Evolutionary conservation across 2,329 filamentous ascomycete genomes (phyloP).

Genomic region (Lachnellula suecica): DNA sequence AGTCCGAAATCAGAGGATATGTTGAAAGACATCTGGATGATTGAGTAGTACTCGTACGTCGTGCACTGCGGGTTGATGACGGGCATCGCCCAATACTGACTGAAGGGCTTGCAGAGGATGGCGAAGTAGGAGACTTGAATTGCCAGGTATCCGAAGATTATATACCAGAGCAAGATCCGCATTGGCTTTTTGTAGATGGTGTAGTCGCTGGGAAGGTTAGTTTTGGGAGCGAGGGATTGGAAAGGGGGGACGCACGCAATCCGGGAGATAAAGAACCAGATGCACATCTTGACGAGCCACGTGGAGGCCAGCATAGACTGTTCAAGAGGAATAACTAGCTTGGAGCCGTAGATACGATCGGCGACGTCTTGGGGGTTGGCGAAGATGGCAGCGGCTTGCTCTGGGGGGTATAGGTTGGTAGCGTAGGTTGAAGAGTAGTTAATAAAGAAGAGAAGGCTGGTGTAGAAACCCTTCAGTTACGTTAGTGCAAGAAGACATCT

Average conservation of each 20-base stretch:
- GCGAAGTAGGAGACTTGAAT: constrained; percentile 28
- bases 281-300: constrained; percentile 53
- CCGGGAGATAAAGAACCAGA: constrained; percentile 44
- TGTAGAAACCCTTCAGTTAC: constrained; percentile 33
- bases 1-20: constrained; percentile 58
- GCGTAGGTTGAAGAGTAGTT: constrained; percentile 37
- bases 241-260: constrained; percentile 15
- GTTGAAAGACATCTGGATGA: constrained; percentile 57
- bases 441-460: constrained; percentile 34
- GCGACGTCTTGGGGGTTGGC: constrained; percentile 38
- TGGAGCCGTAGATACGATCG: constrained; percentile 44
- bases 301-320: constrained; percentile 48
- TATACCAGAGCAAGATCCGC: constrained; percentile 43
- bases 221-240: too few relatives aligned
- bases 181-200: background rate
- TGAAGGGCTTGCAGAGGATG: constrained; percentile 52
- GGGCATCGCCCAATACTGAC: constrained; percentile 58
- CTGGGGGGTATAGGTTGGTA: constrained; percentile 39
- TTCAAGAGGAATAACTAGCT: constrained; percentile 47
- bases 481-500: constrained; percentile 2
- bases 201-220: background rate
- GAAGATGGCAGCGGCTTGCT: constrained; percentile 33
- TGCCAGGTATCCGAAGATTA: constrained; percentile 43
- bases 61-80: constrained; percentile 51
- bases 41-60: constrained; percentile 54